Conservation (phyloP, 306 rosid genomes). For the Pyrus betulifolia region DNA sequence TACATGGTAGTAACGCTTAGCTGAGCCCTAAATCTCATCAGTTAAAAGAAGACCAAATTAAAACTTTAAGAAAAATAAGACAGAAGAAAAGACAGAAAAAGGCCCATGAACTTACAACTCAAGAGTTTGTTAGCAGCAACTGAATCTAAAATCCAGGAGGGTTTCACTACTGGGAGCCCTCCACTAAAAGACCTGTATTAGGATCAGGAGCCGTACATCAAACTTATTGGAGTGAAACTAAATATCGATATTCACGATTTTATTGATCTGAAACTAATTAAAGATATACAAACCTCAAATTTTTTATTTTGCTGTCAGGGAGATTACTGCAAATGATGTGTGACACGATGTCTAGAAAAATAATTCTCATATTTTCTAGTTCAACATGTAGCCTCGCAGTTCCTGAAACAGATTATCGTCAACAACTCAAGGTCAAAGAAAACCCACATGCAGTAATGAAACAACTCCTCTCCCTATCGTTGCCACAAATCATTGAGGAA, state of each 20-base stretch:
- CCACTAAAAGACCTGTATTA: slow-evolving; percentile 71
- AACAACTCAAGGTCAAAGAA: background rate
- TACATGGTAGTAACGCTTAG: background rate
- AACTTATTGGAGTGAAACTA: background rate
- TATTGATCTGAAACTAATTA: background rate
- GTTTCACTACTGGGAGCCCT: slow-evolving; percentile 92
- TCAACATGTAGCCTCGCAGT: slow-evolving; percentile 69
- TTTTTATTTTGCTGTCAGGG: slow-evolving; percentile 63
- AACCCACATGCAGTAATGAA: background rate
- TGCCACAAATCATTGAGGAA: background rate
- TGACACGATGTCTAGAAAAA: slow-evolving; percentile 67
- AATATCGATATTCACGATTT: background rate
- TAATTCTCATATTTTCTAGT: slow-evolving; percentile 77
- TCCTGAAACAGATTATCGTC: slow-evolving; percentile 45
- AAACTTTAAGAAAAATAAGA: background rate
- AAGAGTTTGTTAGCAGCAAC: slow-evolving; percentile 69
- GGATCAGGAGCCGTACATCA: slow-evolving; percentile 22
- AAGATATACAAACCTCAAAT: slow-evolving; percentile 50
- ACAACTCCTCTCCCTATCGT: background rate
- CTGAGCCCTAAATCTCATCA: background rate
- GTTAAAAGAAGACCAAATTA: slow-evolving; percentile 1
- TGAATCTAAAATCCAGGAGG: slow-evolving; percentile 83
- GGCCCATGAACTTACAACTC: slow-evolving; percentile 54
- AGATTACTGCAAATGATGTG: slow-evolving; percentile 92
- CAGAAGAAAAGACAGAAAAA: background rate